These are phyloP conservation scores for Nicotiana paniculata DNA, from an alignment of 257 asterid species.

Conservation along the genomic window DNA sequence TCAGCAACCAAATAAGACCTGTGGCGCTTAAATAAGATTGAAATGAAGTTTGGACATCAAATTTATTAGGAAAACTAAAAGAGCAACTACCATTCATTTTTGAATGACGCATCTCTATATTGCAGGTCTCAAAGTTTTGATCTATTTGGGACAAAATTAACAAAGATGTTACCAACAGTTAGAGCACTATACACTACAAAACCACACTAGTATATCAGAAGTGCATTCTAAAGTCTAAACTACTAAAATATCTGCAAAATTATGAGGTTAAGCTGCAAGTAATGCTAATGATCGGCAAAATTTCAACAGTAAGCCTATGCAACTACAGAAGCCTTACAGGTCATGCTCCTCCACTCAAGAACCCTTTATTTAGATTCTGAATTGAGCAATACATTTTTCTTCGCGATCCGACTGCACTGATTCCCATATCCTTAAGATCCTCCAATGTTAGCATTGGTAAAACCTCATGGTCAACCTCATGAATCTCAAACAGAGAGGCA, in stretches of 20 bases:
- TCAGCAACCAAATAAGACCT: background rate
- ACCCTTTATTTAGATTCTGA: slow-evolving; percentile 59
- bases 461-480: slow-evolving; percentile 81
- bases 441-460: slow-evolving; percentile 76
- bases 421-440: slow-evolving; percentile 93
- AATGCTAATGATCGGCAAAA: background rate
- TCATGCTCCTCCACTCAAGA: slow-evolving; percentile 26
- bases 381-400: slow-evolving; percentile 75
- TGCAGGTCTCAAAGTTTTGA: background rate
- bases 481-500: slow-evolving; percentile 9
- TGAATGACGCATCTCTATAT: background rate
- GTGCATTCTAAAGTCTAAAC: background rate
- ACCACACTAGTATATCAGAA: background rate
- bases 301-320: background rate
- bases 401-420: slow-evolving; percentile 79
- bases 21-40: background rate
- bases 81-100: background rate
- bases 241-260: background rate
- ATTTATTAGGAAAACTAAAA: background rate
- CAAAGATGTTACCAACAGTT: slow-evolving; percentile 1
- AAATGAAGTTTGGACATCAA: background rate
- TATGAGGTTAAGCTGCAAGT: background rate
- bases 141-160: background rate
- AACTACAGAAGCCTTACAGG: background rate
- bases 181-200: background rate